Conservation (phyloP, 2,329 filamentous ascomycete species). For the Lasiodiplodia hormozganensis region DNA sequence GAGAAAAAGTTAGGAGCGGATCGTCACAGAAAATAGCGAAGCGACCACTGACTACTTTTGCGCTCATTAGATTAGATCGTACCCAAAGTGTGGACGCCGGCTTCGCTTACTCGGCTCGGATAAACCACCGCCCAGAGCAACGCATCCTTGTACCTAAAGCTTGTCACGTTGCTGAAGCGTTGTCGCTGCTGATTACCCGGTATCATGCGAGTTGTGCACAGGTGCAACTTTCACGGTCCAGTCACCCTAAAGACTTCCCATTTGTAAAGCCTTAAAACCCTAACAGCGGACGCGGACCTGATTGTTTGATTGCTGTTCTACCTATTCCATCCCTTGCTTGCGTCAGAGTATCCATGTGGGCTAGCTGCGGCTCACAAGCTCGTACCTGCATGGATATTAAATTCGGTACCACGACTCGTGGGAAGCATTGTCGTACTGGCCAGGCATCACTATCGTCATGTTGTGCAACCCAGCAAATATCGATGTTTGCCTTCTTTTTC, state of each 20-base stretch:
- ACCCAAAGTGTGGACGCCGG: not conserved
- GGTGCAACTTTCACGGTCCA: no score
- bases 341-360: not conserved
- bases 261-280: not conserved
- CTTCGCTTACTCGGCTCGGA: conserved; percentile 16
- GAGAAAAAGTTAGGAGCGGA: not conserved
- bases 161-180: no score
- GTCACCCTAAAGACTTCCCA: no score
- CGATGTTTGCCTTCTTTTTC: not conserved
- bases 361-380: not conserved
- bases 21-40: not conserved
- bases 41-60: not conserved
- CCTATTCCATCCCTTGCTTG: not conserved
- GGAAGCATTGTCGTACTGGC: not conserved
- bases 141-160: no score
- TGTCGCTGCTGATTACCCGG: no score
- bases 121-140: not conserved
- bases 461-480: not conserved
- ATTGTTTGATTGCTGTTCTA: not conserved
- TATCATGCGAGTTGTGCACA: no score
- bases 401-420: not conserved
- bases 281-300: not conserved
- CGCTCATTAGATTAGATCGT: not conserved
- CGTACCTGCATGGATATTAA: not conserved
- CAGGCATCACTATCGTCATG: not conserved